Evolutionary conservation across 2,329 filamentous ascomycete species (phyloP).

Genomic region (Diaporthe ilicicola): DNA sequence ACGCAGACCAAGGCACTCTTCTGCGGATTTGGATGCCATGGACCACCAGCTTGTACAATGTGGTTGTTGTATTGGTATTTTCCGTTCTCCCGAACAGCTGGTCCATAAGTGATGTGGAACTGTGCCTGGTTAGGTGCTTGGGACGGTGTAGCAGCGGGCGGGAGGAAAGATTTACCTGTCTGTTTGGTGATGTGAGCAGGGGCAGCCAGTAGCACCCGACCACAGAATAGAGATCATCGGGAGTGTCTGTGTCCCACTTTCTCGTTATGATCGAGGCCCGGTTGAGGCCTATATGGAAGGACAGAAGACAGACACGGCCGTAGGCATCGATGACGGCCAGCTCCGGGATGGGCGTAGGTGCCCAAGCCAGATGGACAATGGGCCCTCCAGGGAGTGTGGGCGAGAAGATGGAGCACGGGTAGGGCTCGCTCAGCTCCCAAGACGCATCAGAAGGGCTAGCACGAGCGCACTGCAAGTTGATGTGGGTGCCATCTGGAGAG

Average conservation of each 20-base stretch:
- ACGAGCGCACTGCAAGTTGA: constrained; percentile 78
- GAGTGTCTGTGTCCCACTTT: constrained; percentile 70
- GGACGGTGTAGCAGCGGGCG: neutral
- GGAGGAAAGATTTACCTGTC: constrained; percentile 46
- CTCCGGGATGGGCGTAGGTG: constrained; percentile 75
- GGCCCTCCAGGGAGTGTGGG: constrained; percentile 69
- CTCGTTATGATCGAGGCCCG: constrained; percentile 67
- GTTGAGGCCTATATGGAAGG: constrained; percentile 77
- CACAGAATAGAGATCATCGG: constrained; percentile 78
- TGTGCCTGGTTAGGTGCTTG: constrained; percentile 35
- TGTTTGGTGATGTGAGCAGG: constrained; percentile 54
- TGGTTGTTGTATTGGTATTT: constrained; percentile 76
- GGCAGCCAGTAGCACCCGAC: constrained; percentile 89
- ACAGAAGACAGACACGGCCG: constrained; percentile 80
- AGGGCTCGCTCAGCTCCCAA: constrained; percentile 82
- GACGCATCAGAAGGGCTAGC: constrained; percentile 73
- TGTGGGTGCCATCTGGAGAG: constrained; percentile 71
- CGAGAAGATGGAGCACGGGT: constrained; percentile 67
- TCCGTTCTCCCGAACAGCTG: constrained; percentile 68
- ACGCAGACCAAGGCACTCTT: constrained; percentile 82
- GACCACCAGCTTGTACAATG: constrained; percentile 71
- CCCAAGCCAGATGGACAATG: constrained; percentile 86
- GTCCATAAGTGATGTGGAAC: constrained; percentile 63
- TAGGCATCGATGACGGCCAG: constrained; percentile 83
- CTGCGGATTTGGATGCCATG: constrained; percentile 74